Conservation (phyloP, 371 early-diverging fungal genomes). For the Saksenaea oblongispora region DNA sequence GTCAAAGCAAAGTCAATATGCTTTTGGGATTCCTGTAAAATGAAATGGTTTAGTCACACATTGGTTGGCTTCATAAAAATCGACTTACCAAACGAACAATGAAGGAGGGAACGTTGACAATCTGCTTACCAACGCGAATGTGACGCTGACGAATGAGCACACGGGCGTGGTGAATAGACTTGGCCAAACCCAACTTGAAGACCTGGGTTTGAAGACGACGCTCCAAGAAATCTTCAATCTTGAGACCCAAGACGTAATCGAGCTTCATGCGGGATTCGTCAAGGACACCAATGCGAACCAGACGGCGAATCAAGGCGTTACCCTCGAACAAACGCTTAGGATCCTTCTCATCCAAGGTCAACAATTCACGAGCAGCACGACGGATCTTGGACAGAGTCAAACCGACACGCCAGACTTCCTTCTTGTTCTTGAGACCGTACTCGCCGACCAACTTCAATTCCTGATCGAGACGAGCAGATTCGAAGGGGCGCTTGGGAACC, state of each 20-base stretch:
- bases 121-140: constrained; percentile 99
- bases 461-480: constrained; percentile 96
- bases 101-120: constrained; percentile 96
- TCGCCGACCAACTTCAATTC: constrained; percentile 97
- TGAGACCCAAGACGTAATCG: constrained; percentile 98
- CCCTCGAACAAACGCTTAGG: constrained; percentile 98
- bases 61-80: background rate
- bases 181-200: constrained; percentile 98
- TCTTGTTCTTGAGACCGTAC: constrained; percentile 99
- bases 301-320: constrained; percentile 97
- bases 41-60: background rate
- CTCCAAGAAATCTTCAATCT: constrained; percentile 99
- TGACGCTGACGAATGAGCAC: constrained; percentile 98
- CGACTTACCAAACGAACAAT: constrained; percentile 80
- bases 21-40: constrained; percentile 82
- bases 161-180: constrained; percentile 99
- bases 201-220: constrained; percentile 99
- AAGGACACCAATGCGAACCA: constrained; percentile 98
- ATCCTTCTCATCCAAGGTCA: constrained; percentile 97
- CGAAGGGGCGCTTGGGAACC: constrained; percentile 98
- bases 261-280: constrained; percentile 97
- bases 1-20: constrained; percentile 99
- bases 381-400: constrained; percentile 98
- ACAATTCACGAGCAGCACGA: constrained; percentile 99
- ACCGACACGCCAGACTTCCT: constrained; percentile 98